Base-by-base conservation (phyloP, 2,329 filamentous ascomycete species). In the Stromatinia cepivora region DNA sequence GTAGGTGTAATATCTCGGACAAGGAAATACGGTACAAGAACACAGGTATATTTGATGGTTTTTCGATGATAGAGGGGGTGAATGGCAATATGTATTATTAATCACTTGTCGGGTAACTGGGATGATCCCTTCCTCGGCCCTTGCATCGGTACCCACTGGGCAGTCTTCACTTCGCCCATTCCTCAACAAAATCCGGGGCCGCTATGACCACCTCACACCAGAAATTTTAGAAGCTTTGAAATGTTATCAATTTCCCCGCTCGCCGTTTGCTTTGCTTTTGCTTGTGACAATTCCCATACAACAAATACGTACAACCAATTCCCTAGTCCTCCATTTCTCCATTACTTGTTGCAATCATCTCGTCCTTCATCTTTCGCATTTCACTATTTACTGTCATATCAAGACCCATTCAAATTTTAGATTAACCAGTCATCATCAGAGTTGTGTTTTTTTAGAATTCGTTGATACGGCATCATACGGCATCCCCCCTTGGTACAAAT, bases 181-280 rank as follows among this genome's bases (percentile, higher is more conserved):
- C 36, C 56, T 58, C 34, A 58, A 58, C 56, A 58, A 58, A 58
- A 39, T 36, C 56, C 34, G 56, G 56, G 34, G 56, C 13, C 56
- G 56, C 56, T 58, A 58, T 42, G 56, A 58, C 56, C 56, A 58
- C 15, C 22, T n/a, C 31, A 57, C 54, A 57, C 54, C 54, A 57
- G 20, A 36, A 36, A 15, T 57, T 57, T 31, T 56, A 34, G 53
- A 56, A 36, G 53, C 53, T 56, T 56, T 36, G 28, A 56, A 56
- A 57, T 57, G 10, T 36, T 56, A 36, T 34, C 31, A 13, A 22
- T 56, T 36, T 13, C 54, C 31, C 54, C 58, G 25, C 58, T 46
- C 58, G 39, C 58, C 25, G 9, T 59, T 45, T 59, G 13, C 8
- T 28, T 59, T 45, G 15, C n/a, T 31, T 59, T 59, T 59, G 39